phyloP scores from a whole-genome alignment of 139 green algal genomes.

The Chlamydomonas applanata region DNA sequence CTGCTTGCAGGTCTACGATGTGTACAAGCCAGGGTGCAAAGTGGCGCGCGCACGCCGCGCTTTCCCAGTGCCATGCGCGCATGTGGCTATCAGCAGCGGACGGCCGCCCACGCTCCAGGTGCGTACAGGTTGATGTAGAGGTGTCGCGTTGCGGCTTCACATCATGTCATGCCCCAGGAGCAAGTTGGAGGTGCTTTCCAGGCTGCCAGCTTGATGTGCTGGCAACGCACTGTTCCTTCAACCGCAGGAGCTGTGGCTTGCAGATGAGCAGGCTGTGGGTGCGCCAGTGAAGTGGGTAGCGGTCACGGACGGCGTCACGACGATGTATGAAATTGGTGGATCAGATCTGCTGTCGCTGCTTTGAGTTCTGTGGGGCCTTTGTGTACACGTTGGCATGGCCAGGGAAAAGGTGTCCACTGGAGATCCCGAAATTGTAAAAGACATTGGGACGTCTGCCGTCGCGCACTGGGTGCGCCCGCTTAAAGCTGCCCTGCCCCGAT shows the following conservation, averaged over 20 bases:
- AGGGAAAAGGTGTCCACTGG: too few species aligned
- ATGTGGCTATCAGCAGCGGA: conserved; percentile 22
- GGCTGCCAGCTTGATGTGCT: too few species aligned
- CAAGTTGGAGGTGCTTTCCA: too few species aligned
- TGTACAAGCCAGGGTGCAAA: conserved; percentile 29
- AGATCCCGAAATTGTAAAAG: too few species aligned
- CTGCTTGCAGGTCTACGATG: conserved; percentile 26
- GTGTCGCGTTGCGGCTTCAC: too few species aligned
- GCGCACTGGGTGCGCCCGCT: too few species aligned
- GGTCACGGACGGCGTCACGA: conserved; percentile 25
- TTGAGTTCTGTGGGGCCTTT: too few species aligned
- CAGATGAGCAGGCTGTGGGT: conserved; percentile 10
- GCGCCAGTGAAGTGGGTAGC: conserved; percentile 20
- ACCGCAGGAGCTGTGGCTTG: conserved; percentile 15
- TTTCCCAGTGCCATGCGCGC: conserved; percentile 15
- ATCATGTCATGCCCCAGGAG: too few species aligned
- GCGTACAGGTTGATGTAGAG: not conserved
- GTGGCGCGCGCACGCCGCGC: conserved; percentile 14
- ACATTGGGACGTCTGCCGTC: too few species aligned
- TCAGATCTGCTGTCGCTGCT: conserved; percentile 16
- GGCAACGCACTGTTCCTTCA: too few species aligned
- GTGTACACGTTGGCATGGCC: too few species aligned
- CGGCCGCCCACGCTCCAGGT: conserved; percentile 10
- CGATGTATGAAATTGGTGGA: conserved; percentile 10
- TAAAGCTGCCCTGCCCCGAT: too few species aligned